A percentile compares a stretch with the other conserved stretches of the same genome.
Evolutionary conservation across 768 basidiomycete genomes (phyloP).

Genomic region (Podaxis sp.): DNA sequence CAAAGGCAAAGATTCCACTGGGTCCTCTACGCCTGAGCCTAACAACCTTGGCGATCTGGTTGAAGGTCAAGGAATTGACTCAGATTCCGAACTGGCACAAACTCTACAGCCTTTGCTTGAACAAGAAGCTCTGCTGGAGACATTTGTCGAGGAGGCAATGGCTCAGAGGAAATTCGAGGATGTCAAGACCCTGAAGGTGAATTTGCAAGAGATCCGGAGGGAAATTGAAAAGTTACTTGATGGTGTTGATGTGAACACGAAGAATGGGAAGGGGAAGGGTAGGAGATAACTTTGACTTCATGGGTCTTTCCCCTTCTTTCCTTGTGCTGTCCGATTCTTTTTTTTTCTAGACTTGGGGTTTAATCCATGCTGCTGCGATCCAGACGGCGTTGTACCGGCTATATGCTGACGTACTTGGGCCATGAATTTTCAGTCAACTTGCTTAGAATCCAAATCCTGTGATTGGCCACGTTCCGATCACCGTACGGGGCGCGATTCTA

Average conservation of each 20-base stretch:
- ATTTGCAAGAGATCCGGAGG: conserved; percentile 75
- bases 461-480: too few species aligned
- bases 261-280: conserved; percentile 2
- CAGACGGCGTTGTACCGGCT: not conserved
- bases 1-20: conserved; percentile 16
- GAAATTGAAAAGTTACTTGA: conserved; percentile 76
- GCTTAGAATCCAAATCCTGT: too few species aligned
- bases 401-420: too few species aligned
- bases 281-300: not conserved
- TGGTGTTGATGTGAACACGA: conserved; percentile 18
- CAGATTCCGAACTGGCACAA: conserved; percentile 68
- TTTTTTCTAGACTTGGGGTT: not conserved
- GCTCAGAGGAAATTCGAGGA: conserved; percentile 95
- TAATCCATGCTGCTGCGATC: not conserved
- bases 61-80: conserved; percentile 40
- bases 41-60: conserved; percentile 17
- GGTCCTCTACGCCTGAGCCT: conserved; percentile 12
- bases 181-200: conserved; percentile 77
- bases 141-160: conserved; percentile 89
- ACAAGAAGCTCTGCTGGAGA: conserved; percentile 89
- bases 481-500: too few species aligned
- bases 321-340: not conserved
- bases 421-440: too few species aligned
- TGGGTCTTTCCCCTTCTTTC: not conserved
- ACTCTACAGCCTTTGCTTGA: conserved; percentile 86